Percentiles rank a stretch among this genome's conserved stretches.
Evolutionary conservation across 768 basidiomycete species (phyloP).

Genomic region (Rhodotorula graminis): DNA sequence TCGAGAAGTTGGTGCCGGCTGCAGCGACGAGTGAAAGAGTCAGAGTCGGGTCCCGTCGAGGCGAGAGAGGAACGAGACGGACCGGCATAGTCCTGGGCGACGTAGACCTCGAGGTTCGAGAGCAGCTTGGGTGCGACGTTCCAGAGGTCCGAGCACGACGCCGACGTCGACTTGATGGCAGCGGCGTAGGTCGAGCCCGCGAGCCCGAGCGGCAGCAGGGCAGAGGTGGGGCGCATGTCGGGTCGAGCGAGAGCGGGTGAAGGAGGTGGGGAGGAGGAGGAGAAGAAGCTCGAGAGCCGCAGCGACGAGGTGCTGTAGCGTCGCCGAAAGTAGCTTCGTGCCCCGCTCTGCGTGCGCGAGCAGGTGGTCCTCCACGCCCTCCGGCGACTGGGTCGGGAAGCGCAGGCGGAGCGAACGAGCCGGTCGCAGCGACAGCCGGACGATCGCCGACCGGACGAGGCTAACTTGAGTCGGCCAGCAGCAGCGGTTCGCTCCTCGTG

Average conservation of each 20-base stretch:
- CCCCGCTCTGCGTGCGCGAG: too few relatives aligned
- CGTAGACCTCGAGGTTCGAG: slow-evolving; percentile 27
- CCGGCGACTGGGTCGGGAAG: too few relatives aligned
- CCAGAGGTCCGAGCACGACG: slow-evolving; percentile 19
- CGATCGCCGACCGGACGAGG: too few relatives aligned
- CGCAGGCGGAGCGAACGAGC: too few relatives aligned
- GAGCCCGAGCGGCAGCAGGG: background rate
- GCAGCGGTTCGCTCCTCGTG: too few relatives aligned
- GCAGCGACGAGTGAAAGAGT: background rate
- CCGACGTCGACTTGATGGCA: background rate
- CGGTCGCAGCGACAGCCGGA: too few relatives aligned
- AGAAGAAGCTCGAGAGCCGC: background rate
- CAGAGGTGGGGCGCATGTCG: background rate
- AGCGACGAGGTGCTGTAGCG: background rate
- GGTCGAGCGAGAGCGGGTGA: too few relatives aligned
- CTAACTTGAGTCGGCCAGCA: too few relatives aligned
- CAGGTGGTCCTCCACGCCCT: too few relatives aligned
- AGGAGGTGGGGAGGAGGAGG: too few relatives aligned
- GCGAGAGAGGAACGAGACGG: background rate
- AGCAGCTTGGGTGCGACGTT: slow-evolving; percentile 20
- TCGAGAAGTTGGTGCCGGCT: slow-evolving; percentile 18
- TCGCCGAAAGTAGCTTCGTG: too few relatives aligned
- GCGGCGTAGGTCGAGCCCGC: background rate
- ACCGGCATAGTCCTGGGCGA: slow-evolving; percentile 9
- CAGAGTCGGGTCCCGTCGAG: too few relatives aligned